Evolutionary conservation across 208 protist species (phyloP).

Genomic region (Porcisia hertigi): DNA sequence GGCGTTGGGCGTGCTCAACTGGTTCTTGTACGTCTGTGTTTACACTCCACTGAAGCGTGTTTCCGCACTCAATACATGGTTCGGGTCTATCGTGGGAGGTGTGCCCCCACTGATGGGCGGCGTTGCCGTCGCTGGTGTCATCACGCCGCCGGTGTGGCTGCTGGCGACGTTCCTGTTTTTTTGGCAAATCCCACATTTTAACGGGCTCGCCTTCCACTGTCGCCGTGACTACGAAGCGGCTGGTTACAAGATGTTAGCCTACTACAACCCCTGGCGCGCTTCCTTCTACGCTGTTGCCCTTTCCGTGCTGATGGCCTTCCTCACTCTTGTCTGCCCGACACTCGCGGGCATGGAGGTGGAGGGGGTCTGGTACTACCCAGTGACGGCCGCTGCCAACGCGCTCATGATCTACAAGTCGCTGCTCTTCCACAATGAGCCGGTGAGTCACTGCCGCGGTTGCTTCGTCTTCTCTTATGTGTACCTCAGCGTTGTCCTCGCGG

Average conservation of each 20-base stretch:
- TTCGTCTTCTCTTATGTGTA: conserved; percentile 92
- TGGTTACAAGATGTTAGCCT: conserved; percentile 92
- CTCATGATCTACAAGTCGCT: conserved; percentile 88
- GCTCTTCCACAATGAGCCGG: conserved; percentile 77
- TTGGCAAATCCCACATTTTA: conserved; percentile 94
- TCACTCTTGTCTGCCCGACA: conserved; percentile 58
- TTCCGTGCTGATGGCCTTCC: conserved; percentile 64
- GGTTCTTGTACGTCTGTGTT: conserved; percentile 83
- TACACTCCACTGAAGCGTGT: conserved; percentile 92
- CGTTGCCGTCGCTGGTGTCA: conserved; percentile 52
- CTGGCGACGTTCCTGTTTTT: conserved; percentile 80
- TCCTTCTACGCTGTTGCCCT: conserved; percentile 88
- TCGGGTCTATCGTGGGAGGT: conserved; percentile 91
- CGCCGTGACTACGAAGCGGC: conserved; percentile 88
- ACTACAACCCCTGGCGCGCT: conserved; percentile 80
- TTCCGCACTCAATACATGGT: conserved; percentile 88
- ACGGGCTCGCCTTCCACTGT: conserved; percentile 89
- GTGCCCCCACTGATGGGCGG: conserved; percentile 91
- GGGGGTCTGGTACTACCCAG: conserved; percentile 76
- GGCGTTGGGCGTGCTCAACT: conserved; percentile 77
- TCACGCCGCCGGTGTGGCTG: conserved; percentile 62
- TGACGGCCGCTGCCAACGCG: conserved; percentile 49
- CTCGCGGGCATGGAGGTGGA: conserved; percentile 55
- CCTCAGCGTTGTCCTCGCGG: conserved; percentile 68
- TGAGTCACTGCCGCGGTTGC: conserved; percentile 82